Evolutionary conservation across 805 yeast genomes (phyloP), one percentile per base, ranked within the genome.

Genomic region (Jamesozyma lodderae): DNA sequence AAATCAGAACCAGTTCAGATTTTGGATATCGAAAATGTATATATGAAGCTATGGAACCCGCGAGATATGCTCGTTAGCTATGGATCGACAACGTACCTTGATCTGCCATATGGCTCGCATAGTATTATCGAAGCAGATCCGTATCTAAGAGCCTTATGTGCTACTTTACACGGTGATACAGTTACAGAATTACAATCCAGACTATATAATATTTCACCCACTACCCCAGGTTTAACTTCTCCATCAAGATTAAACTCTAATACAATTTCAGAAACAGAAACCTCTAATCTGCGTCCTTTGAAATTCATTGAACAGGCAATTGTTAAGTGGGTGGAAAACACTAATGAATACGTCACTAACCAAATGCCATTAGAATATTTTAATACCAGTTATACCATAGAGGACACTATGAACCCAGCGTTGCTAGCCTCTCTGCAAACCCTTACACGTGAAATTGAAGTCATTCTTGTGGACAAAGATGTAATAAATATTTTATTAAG

Each of bases 271-370:
- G 15, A 30, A 22, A 18, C 19, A 8, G 21, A 27, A 28, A 18
- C 3, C 18, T 10, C 3, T 9, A 14, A n/a, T n/a, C n/a, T 44
- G 2, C 39, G 41, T 13, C 49, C 48, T 3, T 31, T 49, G 16
- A 26, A 26, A 13, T 49, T 44, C 19, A 37, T 49, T 4, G 52
- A 49, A 26, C 35, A 46, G 26, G 47, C 49, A n/a, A 47, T 47
- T 13, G 35, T 42, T 8, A 48, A 38, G 31, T 43, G 41, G 47
- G 37, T 46, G 5, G 42, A 46, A 22, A 27, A 21, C 11, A 30
- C 38, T 9, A 44, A 25, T 18, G 34, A 36, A 23, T 25, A 31
- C 4, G 41, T 33, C 6, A 35, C 37, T 13, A 44, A 41, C 27
- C 38, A 39, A 19, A 24, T 43, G 15, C 49, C 49, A 2, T 26